Conservation (phyloP, 1,284 basidiomycete genomes). For the Malassezia brasiliensis region DNA sequence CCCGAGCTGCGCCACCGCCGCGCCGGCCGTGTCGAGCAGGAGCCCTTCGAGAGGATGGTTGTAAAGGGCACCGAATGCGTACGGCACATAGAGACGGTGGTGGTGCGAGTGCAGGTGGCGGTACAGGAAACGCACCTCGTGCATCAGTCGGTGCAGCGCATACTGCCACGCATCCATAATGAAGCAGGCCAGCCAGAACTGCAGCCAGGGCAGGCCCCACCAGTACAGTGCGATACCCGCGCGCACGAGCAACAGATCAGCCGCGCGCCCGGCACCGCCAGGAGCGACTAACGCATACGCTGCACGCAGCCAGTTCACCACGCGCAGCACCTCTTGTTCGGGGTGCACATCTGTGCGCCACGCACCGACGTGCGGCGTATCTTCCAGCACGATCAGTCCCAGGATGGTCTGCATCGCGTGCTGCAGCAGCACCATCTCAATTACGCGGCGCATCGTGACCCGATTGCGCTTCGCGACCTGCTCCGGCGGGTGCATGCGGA, state of each 20-base stretch:
- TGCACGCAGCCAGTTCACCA: not conserved
- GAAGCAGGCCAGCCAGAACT: slow-evolving; percentile 74
- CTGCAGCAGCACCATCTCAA: slow-evolving; percentile 70
- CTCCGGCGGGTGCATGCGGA: slow-evolving; percentile 75
- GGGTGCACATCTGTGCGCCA: slow-evolving; percentile 9
- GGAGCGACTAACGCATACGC: slow-evolving; percentile 51
- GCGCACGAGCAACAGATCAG: slow-evolving; percentile 53
- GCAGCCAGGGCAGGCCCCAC: slow-evolving; percentile 76
- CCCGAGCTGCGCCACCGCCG: slow-evolving; percentile 63
- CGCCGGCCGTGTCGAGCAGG: slow-evolving; percentile 75
- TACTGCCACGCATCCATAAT: slow-evolving; percentile 98
- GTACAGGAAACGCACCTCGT: slow-evolving; percentile 82
- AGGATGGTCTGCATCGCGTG: slow-evolving; percentile 74
- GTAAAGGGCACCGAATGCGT: slow-evolving; percentile 92
- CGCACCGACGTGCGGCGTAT: slow-evolving; percentile 24
- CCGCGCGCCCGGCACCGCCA: slow-evolving; percentile 40
- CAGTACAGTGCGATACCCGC: slow-evolving; percentile 71
- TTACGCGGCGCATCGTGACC: slow-evolving; percentile 62
- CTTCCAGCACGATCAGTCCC: slow-evolving; percentile 63
- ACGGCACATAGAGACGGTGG: slow-evolving; percentile 91
- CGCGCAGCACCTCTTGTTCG: slow-evolving; percentile 34
- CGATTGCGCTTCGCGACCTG: slow-evolving; percentile 71
- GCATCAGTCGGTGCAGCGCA: slow-evolving; percentile 83
- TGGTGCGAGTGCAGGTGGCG: slow-evolving; percentile 87
- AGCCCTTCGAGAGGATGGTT: slow-evolving; percentile 87